Conservation (phyloP, 495 filamentous ascomycete genomes). For the Baudoinia panamericana region DNA sequence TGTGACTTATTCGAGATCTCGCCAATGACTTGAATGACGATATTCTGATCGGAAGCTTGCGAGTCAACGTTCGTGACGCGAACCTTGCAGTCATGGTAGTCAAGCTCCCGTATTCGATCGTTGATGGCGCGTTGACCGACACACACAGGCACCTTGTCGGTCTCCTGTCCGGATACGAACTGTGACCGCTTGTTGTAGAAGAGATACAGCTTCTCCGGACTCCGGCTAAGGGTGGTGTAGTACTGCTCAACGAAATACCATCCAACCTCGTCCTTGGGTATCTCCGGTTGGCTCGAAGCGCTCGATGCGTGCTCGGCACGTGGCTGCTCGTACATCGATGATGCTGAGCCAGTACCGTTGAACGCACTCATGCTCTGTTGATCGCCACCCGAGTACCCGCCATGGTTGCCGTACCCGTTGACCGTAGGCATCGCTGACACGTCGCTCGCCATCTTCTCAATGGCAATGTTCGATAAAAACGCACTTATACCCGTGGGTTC, state of each 20-base stretch:
- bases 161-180: constrained; percentile 49
- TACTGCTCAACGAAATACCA: constrained; percentile 99
- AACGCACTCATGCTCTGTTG: constrained; percentile 19
- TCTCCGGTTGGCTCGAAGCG: constrained; percentile 17
- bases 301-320: background rate
- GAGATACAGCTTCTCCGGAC: constrained; percentile 75
- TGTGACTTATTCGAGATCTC: constrained; percentile 88
- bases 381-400: constrained; percentile 23
- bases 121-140: constrained; percentile 79
- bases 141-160: constrained; percentile 68
- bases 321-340: constrained; percentile 12
- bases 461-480: no score
- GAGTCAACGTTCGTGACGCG: constrained; percentile 96
- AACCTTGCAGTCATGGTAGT: constrained; percentile 96
- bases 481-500: no score
- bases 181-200: constrained; percentile 39
- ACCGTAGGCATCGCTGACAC: constrained; percentile 24
- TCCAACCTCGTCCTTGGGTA: constrained; percentile 75
- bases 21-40: constrained; percentile 93
- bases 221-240: constrained; percentile 92
- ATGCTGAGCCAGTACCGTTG: constrained; percentile 12
- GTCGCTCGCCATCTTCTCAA: constrained; percentile 34
- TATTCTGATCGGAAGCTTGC: constrained; percentile 79
- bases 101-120: constrained; percentile 79
- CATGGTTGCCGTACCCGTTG: constrained; percentile 32